Base-by-base conservation (phyloP, 805 yeast species). In the Monosporozyma yasuniensis region DNA sequence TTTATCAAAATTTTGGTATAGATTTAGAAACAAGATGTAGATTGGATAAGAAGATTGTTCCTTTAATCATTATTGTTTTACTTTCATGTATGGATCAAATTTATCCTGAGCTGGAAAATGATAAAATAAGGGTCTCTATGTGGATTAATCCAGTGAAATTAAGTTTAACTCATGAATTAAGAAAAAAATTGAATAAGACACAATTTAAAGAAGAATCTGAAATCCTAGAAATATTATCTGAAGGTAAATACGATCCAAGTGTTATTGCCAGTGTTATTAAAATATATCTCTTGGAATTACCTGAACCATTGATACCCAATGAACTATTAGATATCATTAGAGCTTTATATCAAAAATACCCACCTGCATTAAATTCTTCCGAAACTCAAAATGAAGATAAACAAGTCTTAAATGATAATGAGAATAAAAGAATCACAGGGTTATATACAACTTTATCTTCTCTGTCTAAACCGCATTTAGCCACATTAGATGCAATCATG, bases 401-500 rank as follows among this genome's bases (percentile, higher is more conserved):
- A 10, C 10, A 11, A 30, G 6, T 58, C 3, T 51, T 51, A 22
- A 56, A 69, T 18, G 53, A 52, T 12, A 51, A 50, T n/a, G 62
- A 61, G 34, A 22, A 46, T 1, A 59, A 61, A 23, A 72, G 95
- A 50, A 68, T 83, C 12, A 75, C 72, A 45, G 88, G 89, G 0
- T 66, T 87, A 47, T 83, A 78, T 37, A 83, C 81, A 52, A 78
- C 84, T 0, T 70, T 87, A 50, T 72, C 78, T 3, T 84, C 84
- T 50, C 72, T 87, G 48, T 81, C 88, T 19, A 78, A 82, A 47
- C 74, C 84, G 43, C 84, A 83, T 58, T 71, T 87, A 42, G 91
- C 95, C 1, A 84, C 95, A 0, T 72, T 87, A 48, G 90, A 84
- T 63, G 89, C 90, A 1, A 66, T 87, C n/a, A 75, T 83, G 37